Evolutionary conservation across 257 asterid species (phyloP), one percentile per base, ranked within the genome.

Genomic region (Ilex aquifolium): DNA sequence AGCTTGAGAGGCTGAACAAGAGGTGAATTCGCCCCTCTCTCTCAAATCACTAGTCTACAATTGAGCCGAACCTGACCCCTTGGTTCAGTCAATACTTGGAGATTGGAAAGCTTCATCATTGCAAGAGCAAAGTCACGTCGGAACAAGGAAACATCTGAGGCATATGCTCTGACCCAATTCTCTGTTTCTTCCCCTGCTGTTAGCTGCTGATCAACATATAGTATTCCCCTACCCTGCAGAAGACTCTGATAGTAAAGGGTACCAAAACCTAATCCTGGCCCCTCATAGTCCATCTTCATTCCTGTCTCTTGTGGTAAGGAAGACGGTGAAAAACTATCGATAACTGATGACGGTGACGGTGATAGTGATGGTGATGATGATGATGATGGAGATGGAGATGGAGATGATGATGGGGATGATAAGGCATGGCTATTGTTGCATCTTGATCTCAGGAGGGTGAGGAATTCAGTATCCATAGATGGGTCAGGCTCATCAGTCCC

Each of bases 21-120:
- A 52, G 31, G 14, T 32, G 60, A 31, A 69, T 16, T 44, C 56
- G 17, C 46, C 57, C 44, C 57, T 11, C 17, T 42, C 44, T 70
- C 55, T 75, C 66, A 79, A 74, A 65, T 78, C 40, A 82, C 80
- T 68, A 52, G 72, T 39, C 86, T 58, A 66, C 95, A 90, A 42
- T 74, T 74, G 53, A 55, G 65, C 44, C 96, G 84, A 63, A 91
- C 86, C 78, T 77, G 79, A 5, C 95, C 94, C 70, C 49, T 31
- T 0, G 86, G 73, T n/a, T 72, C 76, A 21, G 77, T 76, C 54
- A 75, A 70, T 56, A 75, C 84, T 31, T 59, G 65, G 39, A 76
- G 77, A 69, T 73, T 79, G 30, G 96, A 84, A 17, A 91, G 91
- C 79, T 88, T 91, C 57, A 77, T 73, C 97, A 88, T 91, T 13